Evolutionary conservation across 192 early-diverging fungal genomes (phyloP).

Genomic region (Dissophora globulifera): DNA sequence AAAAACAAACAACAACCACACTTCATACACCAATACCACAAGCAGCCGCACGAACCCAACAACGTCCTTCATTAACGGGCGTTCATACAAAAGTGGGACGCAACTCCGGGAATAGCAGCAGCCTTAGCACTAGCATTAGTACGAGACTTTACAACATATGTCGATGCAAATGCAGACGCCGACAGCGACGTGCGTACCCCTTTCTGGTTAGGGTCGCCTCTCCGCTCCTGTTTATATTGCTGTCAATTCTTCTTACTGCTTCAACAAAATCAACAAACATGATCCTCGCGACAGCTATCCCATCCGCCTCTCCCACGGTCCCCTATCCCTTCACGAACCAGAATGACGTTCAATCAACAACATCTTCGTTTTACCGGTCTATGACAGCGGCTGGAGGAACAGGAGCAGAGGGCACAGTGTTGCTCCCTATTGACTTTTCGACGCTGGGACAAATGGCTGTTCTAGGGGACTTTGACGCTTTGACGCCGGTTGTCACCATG

Average conservation of each 20-base stretch:
- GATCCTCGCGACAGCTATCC: not conserved
- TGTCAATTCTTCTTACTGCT: not conserved
- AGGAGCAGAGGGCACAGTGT: no score
- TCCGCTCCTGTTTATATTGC: not conserved
- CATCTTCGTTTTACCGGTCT: no score
- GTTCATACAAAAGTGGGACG: no score
- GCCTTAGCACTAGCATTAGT: not conserved
- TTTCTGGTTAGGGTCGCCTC: not conserved
- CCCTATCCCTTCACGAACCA: conserved; percentile 14
- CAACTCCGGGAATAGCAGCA: not conserved
- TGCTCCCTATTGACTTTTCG: conserved; percentile 31
- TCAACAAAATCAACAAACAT: not conserved
- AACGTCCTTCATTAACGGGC: no score
- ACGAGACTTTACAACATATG: no score
- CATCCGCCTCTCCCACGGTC: not conserved
- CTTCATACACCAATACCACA: no score
- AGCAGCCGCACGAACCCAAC: no score
- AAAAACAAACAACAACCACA: no score
- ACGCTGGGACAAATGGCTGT: conserved; percentile 39
- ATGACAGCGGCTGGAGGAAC: no score
- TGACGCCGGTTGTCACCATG: conserved; percentile 24
- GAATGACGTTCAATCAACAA: not conserved
- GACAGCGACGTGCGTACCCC: no score
- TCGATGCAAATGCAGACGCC: no score
- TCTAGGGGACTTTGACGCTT: conserved; percentile 40